These are phyloP conservation scores for Polyporus arcularius DNA, from an alignment of 768 basidiomycete genomes.

Conservation along the genomic window DNA sequence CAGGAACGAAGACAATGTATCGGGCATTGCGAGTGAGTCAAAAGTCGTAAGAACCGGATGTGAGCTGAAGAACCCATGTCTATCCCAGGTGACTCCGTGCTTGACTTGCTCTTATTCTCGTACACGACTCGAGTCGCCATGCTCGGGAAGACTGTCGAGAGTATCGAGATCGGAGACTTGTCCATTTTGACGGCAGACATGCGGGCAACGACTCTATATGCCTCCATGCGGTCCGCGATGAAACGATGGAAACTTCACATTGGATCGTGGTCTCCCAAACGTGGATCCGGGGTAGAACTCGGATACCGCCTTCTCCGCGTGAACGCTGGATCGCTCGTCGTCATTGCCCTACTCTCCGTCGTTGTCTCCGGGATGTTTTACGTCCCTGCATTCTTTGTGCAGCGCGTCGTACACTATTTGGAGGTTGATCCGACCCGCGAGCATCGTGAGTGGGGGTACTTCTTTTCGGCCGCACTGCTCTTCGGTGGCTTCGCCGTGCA, in stretches of 20 bases:
- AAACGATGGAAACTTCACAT: constrained; percentile 51
- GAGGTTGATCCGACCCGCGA: constrained; percentile 61
- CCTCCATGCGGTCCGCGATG: constrained; percentile 62
- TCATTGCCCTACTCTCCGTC: constrained; percentile 52
- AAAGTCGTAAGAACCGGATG: no score
- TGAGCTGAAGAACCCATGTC: no score
- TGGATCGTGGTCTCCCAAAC: constrained; percentile 56
- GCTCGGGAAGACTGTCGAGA: constrained; percentile 73
- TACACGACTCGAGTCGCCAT: constrained; percentile 87
- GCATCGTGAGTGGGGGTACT: constrained; percentile 72
- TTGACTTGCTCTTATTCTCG: constrained; percentile 73
- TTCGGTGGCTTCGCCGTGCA: constrained; percentile 43
- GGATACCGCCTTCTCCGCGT: constrained; percentile 61
- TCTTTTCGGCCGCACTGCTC: constrained; percentile 57
- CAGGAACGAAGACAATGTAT: constrained; percentile 72
- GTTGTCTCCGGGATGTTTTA: constrained; percentile 67
- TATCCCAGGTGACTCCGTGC: constrained; percentile 38
- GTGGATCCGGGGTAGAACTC: constrained; percentile 67
- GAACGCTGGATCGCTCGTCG: constrained; percentile 45
- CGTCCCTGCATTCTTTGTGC: constrained; percentile 59
- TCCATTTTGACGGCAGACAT: constrained; percentile 77
- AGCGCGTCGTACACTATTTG: constrained; percentile 60
- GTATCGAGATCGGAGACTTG: constrained; percentile 84
- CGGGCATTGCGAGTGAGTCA: constrained; percentile 53
- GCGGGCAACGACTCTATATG: constrained; percentile 64